These are phyloP conservation scores for Pseudogymnoascus sp. DNA, from an alignment of 2,329 filamentous ascomycete genomes.

Conservation along the genomic window DNA sequence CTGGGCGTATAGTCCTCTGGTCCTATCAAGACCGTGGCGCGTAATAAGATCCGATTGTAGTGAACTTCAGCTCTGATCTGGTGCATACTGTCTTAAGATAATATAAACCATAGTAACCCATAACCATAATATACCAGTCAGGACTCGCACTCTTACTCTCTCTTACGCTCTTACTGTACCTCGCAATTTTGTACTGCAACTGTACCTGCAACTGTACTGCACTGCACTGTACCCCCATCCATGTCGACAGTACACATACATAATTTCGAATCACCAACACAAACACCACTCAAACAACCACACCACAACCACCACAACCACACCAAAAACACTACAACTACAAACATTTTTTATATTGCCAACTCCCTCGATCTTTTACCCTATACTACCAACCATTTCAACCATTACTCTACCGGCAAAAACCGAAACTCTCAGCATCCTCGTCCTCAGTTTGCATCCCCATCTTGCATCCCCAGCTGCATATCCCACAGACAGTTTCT, in stretches of 20 bases:
- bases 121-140: background rate
- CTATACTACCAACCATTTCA: background rate
- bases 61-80: background rate
- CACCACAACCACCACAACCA: background rate
- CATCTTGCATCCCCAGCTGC: background rate
- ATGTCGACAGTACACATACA: background rate
- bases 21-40: background rate
- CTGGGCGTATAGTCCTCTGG: background rate
- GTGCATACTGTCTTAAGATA: background rate
- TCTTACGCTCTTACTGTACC: background rate
- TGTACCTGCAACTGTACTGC: background rate
- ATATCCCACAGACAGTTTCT: background rate
- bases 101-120: background rate
- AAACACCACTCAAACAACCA: background rate
- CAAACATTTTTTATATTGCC: background rate
- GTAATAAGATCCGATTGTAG: background rate
- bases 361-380: background rate
- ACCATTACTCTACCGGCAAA: background rate
- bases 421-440: background rate
- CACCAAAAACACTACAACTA: background rate
- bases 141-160: background rate
- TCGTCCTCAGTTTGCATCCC: background rate
- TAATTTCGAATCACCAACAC: constrained; percentile 1
- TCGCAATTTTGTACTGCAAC: background rate
- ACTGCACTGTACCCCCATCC: background rate